Conservation (phyloP, 129 eudicot species). For the Tagetes erecta region DNA sequence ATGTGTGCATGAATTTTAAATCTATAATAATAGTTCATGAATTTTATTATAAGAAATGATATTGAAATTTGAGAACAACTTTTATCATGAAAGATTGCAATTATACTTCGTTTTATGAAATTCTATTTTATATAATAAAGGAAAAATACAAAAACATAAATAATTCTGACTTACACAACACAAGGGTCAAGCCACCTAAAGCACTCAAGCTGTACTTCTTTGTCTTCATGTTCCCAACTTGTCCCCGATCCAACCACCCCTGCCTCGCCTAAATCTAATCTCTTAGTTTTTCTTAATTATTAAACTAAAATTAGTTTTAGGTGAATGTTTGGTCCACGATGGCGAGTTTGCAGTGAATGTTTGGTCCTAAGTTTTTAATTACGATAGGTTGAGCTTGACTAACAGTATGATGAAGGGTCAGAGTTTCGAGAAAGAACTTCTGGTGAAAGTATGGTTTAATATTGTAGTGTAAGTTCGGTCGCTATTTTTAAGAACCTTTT, state of each 20-base stretch:
- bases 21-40: not conserved
- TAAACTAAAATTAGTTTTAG: too few species aligned
- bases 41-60: too few species aligned
- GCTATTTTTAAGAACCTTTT: too few species aligned
- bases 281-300: not conserved
- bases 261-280: not conserved
- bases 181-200: constrained; percentile 10
- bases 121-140: not conserved
- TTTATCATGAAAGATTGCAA: not conserved
- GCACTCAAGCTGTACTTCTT: constrained; percentile 1
- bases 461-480: too few species aligned
- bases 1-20: too few species aligned
- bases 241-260: not conserved
- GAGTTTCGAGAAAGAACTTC: too few species aligned
- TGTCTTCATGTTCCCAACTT: constrained; percentile 1
- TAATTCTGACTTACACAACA: not conserved
- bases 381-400: too few species aligned
- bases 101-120: not conserved
- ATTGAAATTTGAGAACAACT: not conserved
- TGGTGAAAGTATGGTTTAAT: too few species aligned
- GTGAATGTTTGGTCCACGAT: too few species aligned
- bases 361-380: too few species aligned
- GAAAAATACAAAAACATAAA: not conserved
- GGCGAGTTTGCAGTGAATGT: too few species aligned
- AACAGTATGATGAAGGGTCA: too few species aligned